Percentiles rank a stretch among this genome's conserved stretches.
These are phyloP conservation scores for Urostyla sp. DNA, from an alignment of 73 alveolate genomes.

Conservation along the genomic window DNA sequence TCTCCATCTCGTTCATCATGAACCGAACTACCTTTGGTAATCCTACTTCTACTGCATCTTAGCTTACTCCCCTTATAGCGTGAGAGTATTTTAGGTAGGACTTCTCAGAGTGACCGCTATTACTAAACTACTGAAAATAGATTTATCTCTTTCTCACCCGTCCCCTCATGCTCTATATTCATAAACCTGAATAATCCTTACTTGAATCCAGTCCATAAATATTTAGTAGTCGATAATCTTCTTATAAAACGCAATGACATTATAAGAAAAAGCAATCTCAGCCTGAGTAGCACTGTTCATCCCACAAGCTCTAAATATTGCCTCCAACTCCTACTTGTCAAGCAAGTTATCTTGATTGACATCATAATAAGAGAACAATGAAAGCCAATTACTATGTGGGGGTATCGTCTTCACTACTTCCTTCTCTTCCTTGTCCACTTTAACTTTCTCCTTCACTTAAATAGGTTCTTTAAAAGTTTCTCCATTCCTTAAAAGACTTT, in stretches of 20 bases:
- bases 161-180: constrained; percentile 40
- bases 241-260: constrained; percentile 22
- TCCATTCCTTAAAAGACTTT: constrained; percentile 16
- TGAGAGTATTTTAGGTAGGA: constrained; percentile 3
- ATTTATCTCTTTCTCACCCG: constrained; percentile 1
- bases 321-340: constrained; percentile 27
- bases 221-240: not conserved
- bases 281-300: constrained; percentile 29
- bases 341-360: constrained; percentile 6
- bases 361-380: not conserved
- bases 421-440: too few relatives aligned
- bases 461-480: too few relatives aligned
- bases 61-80: constrained; percentile 25
- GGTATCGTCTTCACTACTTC: constrained; percentile 1
- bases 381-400: not conserved
- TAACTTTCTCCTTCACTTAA: too few relatives aligned
- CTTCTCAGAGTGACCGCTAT: not conserved
- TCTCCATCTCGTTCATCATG: constrained; percentile 22
- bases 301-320: constrained; percentile 19
- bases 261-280: constrained; percentile 7
- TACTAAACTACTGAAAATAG: not conserved
- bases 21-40: constrained; percentile 16
- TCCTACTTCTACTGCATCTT: not conserved
- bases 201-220: constrained; percentile 34
- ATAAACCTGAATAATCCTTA: not conserved